Evolutionary conservation across 73 alveolate species (phyloP).

Genomic region (Paramecium sexaurelia): DNA sequence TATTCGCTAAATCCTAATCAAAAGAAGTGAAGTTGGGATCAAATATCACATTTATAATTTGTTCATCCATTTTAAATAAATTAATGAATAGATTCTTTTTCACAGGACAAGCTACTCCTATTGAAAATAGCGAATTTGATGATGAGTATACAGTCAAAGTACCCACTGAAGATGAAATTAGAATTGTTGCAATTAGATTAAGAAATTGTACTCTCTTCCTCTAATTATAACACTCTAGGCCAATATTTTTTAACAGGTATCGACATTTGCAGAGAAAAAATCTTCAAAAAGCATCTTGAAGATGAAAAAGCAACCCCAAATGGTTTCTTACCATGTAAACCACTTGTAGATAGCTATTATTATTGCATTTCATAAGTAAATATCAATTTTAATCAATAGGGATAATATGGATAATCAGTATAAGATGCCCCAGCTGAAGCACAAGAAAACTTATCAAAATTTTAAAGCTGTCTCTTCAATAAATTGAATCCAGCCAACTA

Average conservation of each 20-base stretch:
- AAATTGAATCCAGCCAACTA: conserved; percentile 20
- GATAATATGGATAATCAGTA: conserved; percentile 1
- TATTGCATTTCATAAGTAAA: conserved; percentile 35
- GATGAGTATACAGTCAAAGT: conserved; percentile 29
- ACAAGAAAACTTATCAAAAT: background rate
- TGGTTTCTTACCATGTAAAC: conserved; percentile 34
- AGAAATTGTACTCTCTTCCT: conserved; percentile 32
- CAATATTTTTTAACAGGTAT: conserved; percentile 38
- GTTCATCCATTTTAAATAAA: conserved; percentile 28
- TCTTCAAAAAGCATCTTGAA: background rate
- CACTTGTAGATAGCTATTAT: conserved; percentile 40
- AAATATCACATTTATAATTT: conserved; percentile 43
- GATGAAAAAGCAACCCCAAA: background rate
- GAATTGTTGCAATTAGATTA: conserved; percentile 29
- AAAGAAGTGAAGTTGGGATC: conserved; percentile 53
- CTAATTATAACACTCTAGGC: background rate
- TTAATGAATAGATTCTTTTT: conserved; percentile 27
- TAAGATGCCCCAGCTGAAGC: conserved; percentile 34
- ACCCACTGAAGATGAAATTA: conserved; percentile 35
- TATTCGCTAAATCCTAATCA: conserved; percentile 1
- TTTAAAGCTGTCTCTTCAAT: background rate
- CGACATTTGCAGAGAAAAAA: conserved; percentile 41
- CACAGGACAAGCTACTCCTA: conserved; percentile 1
- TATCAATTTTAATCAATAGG: background rate
- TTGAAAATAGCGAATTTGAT: conserved; percentile 19